Percentiles rank a stretch among this genome's conserved stretches.
Conservation (phyloP, 108 stramenopile species). For the Pseudonitzschia pungens region DNA sequence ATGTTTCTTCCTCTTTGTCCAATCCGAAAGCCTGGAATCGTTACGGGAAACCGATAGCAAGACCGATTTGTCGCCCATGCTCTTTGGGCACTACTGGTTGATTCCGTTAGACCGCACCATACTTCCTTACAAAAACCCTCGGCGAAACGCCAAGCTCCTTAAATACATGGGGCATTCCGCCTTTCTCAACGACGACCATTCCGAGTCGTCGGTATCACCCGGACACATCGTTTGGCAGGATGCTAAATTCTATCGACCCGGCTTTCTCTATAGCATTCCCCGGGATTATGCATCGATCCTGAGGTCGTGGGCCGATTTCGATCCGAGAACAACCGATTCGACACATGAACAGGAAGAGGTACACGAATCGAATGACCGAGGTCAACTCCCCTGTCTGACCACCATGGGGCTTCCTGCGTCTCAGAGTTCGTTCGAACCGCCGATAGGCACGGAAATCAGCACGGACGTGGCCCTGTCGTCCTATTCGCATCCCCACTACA, state of each 20-base stretch:
- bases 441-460: neutral
- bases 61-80: neutral
- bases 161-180: constrained; percentile 10
- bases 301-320: neutral
- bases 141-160: constrained; percentile 1
- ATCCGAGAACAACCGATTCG: neutral
- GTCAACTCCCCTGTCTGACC: neutral
- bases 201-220: neutral
- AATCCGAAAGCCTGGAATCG: neutral
- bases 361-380: no score
- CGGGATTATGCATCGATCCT: neutral
- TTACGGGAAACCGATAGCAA: neutral
- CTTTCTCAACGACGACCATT: neutral
- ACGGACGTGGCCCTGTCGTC: neutral
- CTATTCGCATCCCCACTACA: neutral
- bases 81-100: neutral
- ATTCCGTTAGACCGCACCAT: neutral
- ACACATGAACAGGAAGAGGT: no score
- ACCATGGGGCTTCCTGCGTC: neutral
- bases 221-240: neutral
- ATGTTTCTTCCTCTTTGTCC: constrained; percentile 2
- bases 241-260: neutral
- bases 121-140: neutral
- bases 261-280: neutral
- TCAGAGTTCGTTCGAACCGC: neutral